Base-by-base conservation (phyloP, 441 rosid species). In the Erodium texanum region DNA sequence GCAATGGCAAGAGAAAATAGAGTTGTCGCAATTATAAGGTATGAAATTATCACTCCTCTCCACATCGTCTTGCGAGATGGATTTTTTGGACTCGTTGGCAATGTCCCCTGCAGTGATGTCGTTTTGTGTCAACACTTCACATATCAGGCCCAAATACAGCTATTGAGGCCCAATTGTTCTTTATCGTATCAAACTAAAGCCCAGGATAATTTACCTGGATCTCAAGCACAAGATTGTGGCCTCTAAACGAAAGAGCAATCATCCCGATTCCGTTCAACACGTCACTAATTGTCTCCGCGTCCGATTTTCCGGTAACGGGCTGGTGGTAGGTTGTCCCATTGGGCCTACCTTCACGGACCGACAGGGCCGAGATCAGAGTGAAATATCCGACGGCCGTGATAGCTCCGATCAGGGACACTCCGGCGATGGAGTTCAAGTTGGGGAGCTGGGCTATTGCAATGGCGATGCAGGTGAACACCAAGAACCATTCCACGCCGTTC, bases 191-290 rank as follows among this genome's bases (percentile, higher is more conserved):
- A 27, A 27, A 4, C 4, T 27, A 1, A 27, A 27, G 29, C 29
- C 29, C 29, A 27, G 1, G 29, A 1, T 4, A 27, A 27, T 1
- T 64, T 23, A 82, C 88, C 85, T 86, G 87, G 2, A 87, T 85
- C 67, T 87, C 92, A 12, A 87, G 87, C 36, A 85, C 72, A 7
- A 83, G 83, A 74, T 87, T 85, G 71, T 83, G 87, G 1, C 92
- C 92, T 62, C 84, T 80, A 52, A 85, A 87, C 0, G 81, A 72
- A 16, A 87, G 83, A 24, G 78, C 72, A 7, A 82, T 29, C 2
- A 79, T 74, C 23, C 85, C 86, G 32, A 83, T 22, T 7, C 87
- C 86, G 72, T 77, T 79, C 69, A 79, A 7, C 5, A 73, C 19
- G 45, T 50, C 62, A 27, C 74, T 67, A 9, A 80, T 75, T 41